Percentiles rank a stretch among this genome's conserved stretches.
These are phyloP conservation scores for Globisporangium acanthophoron DNA, from an alignment of 352 stramenopile species.

Conservation along the genomic window DNA sequence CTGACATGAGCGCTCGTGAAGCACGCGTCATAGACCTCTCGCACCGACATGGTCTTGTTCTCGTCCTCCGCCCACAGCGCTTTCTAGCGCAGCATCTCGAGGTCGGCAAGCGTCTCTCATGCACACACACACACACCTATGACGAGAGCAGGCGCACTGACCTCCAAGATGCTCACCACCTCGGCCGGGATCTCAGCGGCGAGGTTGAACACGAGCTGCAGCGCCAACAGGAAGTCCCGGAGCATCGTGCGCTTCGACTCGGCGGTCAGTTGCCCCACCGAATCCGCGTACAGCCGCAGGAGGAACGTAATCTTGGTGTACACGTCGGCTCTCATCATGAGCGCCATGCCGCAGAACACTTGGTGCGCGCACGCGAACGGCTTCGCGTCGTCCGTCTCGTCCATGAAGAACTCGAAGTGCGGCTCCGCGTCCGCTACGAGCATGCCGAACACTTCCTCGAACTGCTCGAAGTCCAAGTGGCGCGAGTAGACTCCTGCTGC, in stretches of 20 bases:
- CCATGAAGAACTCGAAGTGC: constrained; percentile 64
- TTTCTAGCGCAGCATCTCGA: constrained; percentile 19
- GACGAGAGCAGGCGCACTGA: background rate
- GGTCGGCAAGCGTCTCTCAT: too few species aligned
- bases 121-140: background rate
- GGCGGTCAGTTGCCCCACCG: constrained; percentile 24
- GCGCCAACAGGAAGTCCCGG: constrained; percentile 30
- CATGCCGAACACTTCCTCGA: constrained; percentile 77
- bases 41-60: constrained; percentile 26
- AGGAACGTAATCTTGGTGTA: constrained; percentile 58
- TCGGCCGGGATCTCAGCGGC: constrained; percentile 24
- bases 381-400: constrained; percentile 14
- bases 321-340: constrained; percentile 46
- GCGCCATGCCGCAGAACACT: constrained; percentile 48
- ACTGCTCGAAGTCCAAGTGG: constrained; percentile 38
- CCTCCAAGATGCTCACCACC: constrained; percentile 23
- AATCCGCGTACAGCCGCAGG: constrained; percentile 52
- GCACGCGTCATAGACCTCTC: constrained; percentile 50
- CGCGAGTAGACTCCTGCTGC: constrained; percentile 27
- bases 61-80: constrained; percentile 34
- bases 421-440: constrained; percentile 55
- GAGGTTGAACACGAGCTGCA: constrained; percentile 40
- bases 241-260: constrained; percentile 40
- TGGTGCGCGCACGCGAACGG: constrained; percentile 44
- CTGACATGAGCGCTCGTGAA: constrained; percentile 54